These are phyloP conservation scores for Aplosporella prunicola DNA, from an alignment of 2,329 filamentous ascomycete species.

Conservation along the genomic window DNA sequence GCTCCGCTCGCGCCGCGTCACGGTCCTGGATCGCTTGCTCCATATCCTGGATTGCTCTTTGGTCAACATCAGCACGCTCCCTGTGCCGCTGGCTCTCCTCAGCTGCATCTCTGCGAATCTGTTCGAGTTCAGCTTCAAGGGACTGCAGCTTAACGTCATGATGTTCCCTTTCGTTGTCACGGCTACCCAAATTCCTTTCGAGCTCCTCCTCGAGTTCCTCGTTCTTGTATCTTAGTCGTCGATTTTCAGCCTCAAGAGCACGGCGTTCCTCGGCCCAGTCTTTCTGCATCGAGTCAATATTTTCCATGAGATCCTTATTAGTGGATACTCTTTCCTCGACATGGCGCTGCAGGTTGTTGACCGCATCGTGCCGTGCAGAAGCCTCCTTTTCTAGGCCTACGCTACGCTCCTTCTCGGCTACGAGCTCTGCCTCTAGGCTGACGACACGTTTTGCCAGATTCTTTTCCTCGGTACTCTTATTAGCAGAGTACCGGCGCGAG, in stretches of 20 bases:
- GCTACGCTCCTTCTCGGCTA: slow-evolving; percentile 59
- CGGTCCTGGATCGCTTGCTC: slow-evolving; percentile 48
- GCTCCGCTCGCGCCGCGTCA: slow-evolving; percentile 31
- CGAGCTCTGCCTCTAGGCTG: slow-evolving; percentile 68
- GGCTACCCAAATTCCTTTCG: slow-evolving; percentile 70
- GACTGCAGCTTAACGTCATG: slow-evolving; percentile 59
- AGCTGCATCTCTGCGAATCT: slow-evolving; percentile 39
- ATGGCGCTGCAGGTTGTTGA: slow-evolving; percentile 54
- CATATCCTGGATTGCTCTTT: slow-evolving; percentile 36
- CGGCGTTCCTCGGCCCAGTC: slow-evolving; percentile 83
- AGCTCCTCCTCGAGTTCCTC: slow-evolving; percentile 91
- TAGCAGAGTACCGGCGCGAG: slow-evolving; percentile 52
- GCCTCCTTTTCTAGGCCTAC: slow-evolving; percentile 62
- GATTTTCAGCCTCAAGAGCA: slow-evolving; percentile 71
- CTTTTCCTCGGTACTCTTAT: slow-evolving; percentile 51
- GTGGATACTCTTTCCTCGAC: slow-evolving; percentile 83
- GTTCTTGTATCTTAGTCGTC: slow-evolving; percentile 61
- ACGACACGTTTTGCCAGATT: slow-evolving; percentile 52
- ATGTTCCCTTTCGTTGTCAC: slow-evolving; percentile 68
- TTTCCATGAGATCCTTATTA: slow-evolving; percentile 87
- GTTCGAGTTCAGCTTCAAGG: slow-evolving; percentile 63
- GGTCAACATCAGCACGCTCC: slow-evolving; percentile 16
- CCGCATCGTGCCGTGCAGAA: slow-evolving; percentile 43
- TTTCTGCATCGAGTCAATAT: slow-evolving; percentile 82
- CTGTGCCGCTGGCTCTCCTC: slow-evolving; percentile 40